Evolutionary conservation across 345 rosid species (phyloP), one percentile per base, ranked within the genome.

Genomic region (Camelina neglecta): DNA sequence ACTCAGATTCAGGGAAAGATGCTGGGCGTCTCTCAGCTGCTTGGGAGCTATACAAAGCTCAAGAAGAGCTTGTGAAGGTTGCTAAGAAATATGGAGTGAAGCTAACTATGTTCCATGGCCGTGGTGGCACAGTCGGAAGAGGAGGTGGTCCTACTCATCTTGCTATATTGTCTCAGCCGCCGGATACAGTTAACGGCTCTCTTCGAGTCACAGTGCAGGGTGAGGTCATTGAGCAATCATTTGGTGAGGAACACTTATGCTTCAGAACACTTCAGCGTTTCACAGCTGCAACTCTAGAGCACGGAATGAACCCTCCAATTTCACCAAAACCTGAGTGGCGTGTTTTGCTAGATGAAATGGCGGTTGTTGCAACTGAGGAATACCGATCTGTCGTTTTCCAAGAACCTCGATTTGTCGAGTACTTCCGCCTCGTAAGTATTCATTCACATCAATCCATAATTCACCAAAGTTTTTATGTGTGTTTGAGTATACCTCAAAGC

Each of bases 111-210:
- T 95, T 95, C 84, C 99, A 95, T 72, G 99, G 99, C 20, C 97
- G 99, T 65, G 99, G 99, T 73, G 99, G 99, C 47, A 95, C 98
- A 1, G 98, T 95, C 23, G 99, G 99, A 76, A 85, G 99, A 85
- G 99, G 99, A 68, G 99, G 99, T 65, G 98, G 99, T 57, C 99
- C 99, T 21, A 93, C 98, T 53, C 98, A 95, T 83, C 97, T 95
- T 71, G 99, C 99, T 79, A 95, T 93, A 69, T 78, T 93, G 85
- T 95, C 99, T 81, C 99, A 95, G 85, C 99, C 98, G n/a, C 99
- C 99, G 5, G 99, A 95, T 31, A 95, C 99, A 11, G 86, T 95
- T 66, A 93, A 92, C 9, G 98, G 99, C 50, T 92, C 98, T 13
- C 86, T 95, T 35, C 87, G 97, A 61, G 99, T 92, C 65, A 95